A percentile compares a stretch with the other conserved stretches of the same genome.
These are phyloP conservation scores for Fraxinus latifolia DNA, from an alignment of 305 asterid species.

Conservation along the genomic window DNA sequence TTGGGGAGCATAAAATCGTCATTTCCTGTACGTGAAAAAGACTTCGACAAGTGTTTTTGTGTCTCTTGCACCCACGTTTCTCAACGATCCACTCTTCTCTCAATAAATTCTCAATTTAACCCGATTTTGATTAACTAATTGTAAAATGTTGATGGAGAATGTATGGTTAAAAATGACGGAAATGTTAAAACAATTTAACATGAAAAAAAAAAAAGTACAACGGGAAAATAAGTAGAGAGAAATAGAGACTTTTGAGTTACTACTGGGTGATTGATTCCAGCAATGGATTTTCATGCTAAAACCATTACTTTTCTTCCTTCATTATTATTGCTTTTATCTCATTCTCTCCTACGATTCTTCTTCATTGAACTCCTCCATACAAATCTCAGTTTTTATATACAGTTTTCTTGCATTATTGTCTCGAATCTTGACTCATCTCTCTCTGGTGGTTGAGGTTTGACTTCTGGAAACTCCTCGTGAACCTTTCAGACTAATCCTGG, in stretches of 20 bases:
- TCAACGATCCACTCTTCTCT: not conserved
- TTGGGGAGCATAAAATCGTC: conserved; percentile 20
- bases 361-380: conserved; percentile 12
- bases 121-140: not conserved
- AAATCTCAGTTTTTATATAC: conserved; percentile 1
- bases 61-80: not conserved
- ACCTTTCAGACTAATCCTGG: not conserved
- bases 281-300: conserved; percentile 60
- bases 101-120: not conserved
- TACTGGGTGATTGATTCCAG: conserved; percentile 15
- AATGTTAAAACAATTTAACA: too few relatives aligned
- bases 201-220: not conserved
- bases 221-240: not conserved
- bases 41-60: conserved; percentile 30
- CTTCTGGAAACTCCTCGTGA: conserved; percentile 7
- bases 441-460: conserved; percentile 28
- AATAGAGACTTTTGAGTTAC: conserved; percentile 1
- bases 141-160: not conserved
- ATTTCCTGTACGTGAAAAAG: conserved; percentile 9
- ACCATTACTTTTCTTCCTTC: conserved; percentile 40
- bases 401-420: not conserved
- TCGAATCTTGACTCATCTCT: conserved; percentile 4
- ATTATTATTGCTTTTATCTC: conserved; percentile 27
- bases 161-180: not conserved
- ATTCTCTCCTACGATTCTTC: conserved; percentile 34